Conservation (phyloP, 495 filamentous ascomycete species). For the Achaetomiella virescens region DNA sequence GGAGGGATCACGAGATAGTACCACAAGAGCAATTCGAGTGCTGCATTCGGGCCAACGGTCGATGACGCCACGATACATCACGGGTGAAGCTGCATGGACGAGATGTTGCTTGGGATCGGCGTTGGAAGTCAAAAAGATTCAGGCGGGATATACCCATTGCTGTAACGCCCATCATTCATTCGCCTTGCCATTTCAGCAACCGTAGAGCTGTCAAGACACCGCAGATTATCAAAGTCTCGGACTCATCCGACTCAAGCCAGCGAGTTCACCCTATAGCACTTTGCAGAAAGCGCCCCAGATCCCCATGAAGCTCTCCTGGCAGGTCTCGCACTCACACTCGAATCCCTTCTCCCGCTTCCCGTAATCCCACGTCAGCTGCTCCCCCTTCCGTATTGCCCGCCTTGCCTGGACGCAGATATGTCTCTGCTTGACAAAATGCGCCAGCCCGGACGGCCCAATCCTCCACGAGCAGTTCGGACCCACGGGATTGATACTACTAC, state of each 20-base stretch:
- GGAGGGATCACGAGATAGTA: constrained; percentile 28
- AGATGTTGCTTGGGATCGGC: too few species aligned
- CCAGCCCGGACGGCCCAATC: constrained; percentile 18
- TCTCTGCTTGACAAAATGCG: constrained; percentile 14
- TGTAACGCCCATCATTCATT: not conserved
- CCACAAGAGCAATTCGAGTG: constrained; percentile 26
- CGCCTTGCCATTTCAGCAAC: not conserved
- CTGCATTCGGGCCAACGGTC: constrained; percentile 15
- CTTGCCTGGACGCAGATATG: constrained; percentile 24
- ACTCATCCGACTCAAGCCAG: not conserved
- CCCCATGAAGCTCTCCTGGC: constrained; percentile 1
- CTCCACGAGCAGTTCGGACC: constrained; percentile 26
- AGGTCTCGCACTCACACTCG: constrained; percentile 20
- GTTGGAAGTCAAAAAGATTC: too few species aligned
- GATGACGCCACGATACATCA: not conserved
- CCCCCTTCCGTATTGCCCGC: constrained; percentile 22
- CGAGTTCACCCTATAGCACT: constrained; percentile 14
- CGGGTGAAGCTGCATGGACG: too few species aligned
- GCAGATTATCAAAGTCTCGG: not conserved
- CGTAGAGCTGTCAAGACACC: not conserved
- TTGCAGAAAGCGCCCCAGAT: constrained; percentile 3
- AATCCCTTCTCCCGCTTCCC: constrained; percentile 21
- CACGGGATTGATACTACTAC: too few species aligned
- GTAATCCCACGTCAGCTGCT: constrained; percentile 29
- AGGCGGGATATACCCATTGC: too few species aligned